A percentile compares a stretch with the other conserved stretches of the same genome.
Evolutionary conservation across 2,329 filamentous ascomycete species (phyloP).

Genomic region (Phialophora chinensis): DNA sequence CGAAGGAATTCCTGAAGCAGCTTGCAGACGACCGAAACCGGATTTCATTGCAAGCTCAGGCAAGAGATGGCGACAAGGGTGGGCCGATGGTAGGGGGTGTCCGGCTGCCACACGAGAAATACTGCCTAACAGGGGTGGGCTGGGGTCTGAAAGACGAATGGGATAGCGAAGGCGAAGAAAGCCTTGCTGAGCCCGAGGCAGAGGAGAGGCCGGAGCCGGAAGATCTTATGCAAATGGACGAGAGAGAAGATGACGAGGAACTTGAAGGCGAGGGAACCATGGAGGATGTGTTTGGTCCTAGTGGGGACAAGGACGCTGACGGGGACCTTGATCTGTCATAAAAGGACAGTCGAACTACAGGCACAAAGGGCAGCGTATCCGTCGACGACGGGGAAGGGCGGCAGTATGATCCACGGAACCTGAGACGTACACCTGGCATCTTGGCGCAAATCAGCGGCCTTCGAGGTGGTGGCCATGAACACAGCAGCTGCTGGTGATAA

Average conservation of each 20-base stretch:
- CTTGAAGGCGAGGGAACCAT: slow-evolving; percentile 40
- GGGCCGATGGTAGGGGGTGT: slow-evolving; percentile 58
- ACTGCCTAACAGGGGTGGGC: slow-evolving; percentile 62
- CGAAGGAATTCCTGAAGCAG: slow-evolving; percentile 67
- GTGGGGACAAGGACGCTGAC: slow-evolving; percentile 45
- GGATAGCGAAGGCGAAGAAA: slow-evolving; percentile 61
- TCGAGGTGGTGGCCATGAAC: neutral
- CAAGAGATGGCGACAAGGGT: slow-evolving; percentile 37
- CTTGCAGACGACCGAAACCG: slow-evolving; percentile 62
- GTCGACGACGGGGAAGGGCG: neutral
- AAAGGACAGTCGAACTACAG: neutral
- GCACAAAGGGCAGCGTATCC: neutral
- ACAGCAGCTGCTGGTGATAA: neutral
- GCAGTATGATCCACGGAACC: neutral
- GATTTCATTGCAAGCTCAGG: slow-evolving; percentile 58
- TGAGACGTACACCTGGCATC: neutral
- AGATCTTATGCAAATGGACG: slow-evolving; percentile 40
- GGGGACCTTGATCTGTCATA: slow-evolving; percentile 45
- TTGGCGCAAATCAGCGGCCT: neutral
- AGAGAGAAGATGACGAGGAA: slow-evolving; percentile 40
- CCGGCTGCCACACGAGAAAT: slow-evolving; percentile 66
- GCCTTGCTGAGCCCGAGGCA: slow-evolving; percentile 39
- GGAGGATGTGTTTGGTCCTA: slow-evolving; percentile 45
- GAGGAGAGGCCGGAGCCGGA: slow-evolving; percentile 34
- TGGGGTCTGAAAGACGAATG: slow-evolving; percentile 65